Conservation (phyloP, 2,329 filamentous ascomycete species). For the Endothia cerciana region DNA sequence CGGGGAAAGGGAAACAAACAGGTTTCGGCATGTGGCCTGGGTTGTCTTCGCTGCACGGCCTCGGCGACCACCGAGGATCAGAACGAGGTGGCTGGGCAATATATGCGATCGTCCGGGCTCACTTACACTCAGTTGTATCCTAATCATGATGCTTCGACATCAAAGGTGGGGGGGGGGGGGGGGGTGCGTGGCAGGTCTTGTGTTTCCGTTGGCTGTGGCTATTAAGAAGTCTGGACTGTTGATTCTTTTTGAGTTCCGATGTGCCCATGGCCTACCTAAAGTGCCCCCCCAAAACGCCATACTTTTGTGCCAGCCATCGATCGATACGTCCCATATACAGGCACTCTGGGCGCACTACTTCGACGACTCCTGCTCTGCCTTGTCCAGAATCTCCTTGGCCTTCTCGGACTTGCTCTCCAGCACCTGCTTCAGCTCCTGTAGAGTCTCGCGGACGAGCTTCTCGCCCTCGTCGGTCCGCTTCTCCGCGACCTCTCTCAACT, state of each 20-base stretch:
- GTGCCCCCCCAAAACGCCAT: neutral
- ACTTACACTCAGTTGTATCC: neutral
- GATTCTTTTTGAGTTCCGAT: neutral
- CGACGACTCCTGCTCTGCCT: constrained; percentile 52
- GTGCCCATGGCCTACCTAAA: neutral
- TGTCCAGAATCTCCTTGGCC: constrained; percentile 61
- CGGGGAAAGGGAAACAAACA: too few relatives aligned
- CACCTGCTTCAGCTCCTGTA: constrained; percentile 68
- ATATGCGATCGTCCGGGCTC: neutral
- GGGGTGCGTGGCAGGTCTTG: neutral
- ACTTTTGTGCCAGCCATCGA: neutral
- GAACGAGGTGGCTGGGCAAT: too few relatives aligned
- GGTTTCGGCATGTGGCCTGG: too few relatives aligned
- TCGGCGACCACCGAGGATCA: too few relatives aligned
- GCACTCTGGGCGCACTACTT: neutral
- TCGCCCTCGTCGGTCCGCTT: constrained; percentile 73
- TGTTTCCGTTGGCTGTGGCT: neutral
- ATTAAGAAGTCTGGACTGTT: neutral
- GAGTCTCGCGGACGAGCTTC: constrained; percentile 69
- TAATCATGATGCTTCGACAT: neutral
- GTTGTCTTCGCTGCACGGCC: too few relatives aligned
- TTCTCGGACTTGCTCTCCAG: constrained; percentile 62
- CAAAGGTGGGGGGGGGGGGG: neutral
- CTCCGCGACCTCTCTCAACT: constrained; percentile 66
- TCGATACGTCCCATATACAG: neutral